phyloP scores from a whole-genome alignment of 371 early-diverging fungal genomes.

The Zancudomyces culisetae region DNA sequence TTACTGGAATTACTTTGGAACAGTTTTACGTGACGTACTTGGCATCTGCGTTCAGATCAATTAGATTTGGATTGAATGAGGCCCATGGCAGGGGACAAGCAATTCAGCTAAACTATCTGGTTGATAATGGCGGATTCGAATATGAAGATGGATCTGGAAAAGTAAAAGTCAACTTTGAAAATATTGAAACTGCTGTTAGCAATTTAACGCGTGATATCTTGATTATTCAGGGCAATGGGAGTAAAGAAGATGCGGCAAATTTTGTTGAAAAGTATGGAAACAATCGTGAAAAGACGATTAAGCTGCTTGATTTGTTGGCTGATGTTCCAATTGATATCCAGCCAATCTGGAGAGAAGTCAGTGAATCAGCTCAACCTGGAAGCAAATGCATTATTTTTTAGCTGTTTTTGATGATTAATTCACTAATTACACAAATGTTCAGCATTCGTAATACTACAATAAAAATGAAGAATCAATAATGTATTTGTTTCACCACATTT shows the following conservation, averaged over 20 bases:
- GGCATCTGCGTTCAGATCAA: slow-evolving; percentile 58
- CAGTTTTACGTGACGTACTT: slow-evolving; percentile 60
- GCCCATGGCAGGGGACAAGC: slow-evolving; percentile 63
- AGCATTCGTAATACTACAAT: no score
- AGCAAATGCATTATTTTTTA: no score
- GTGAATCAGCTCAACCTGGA: no score
- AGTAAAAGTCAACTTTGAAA: slow-evolving; percentile 45
- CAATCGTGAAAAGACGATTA: slow-evolving; percentile 26
- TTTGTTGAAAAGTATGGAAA: slow-evolving; percentile 42
- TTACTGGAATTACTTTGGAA: slow-evolving; percentile 34
- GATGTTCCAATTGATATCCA: slow-evolving; percentile 24
- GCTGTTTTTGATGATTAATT: no score
- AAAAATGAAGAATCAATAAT: no score
- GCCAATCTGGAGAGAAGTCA: slow-evolving; percentile 7
- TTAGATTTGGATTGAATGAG: slow-evolving; percentile 60
- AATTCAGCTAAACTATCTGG: slow-evolving; percentile 47
- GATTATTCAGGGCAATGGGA: slow-evolving; percentile 59
- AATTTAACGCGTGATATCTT: slow-evolving; percentile 46
- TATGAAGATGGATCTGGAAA: slow-evolving; percentile 24
- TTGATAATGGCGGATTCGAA: slow-evolving; percentile 45
- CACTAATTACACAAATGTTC: no score
- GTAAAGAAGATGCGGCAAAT: slow-evolving; percentile 36
- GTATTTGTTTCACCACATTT: no score
- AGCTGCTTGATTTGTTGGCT: slow-evolving; percentile 35
- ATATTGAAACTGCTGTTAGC: slow-evolving; percentile 39